Evolutionary conservation across 1,284 basidiomycete species (phyloP).

Genomic region (Prillingera fragicola): DNA sequence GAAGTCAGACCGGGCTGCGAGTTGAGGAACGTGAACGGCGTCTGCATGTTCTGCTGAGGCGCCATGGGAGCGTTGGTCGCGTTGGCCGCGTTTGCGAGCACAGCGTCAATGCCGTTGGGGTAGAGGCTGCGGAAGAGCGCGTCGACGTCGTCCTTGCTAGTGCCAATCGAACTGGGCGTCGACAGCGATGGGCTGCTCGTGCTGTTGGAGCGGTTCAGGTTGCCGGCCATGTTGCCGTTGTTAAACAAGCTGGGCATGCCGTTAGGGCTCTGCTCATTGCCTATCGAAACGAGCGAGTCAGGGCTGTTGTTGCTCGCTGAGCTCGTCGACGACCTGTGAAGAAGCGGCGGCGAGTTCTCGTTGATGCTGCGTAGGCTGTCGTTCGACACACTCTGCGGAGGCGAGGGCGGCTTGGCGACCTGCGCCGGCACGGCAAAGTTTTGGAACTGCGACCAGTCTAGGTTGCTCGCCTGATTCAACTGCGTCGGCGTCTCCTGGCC

Average conservation of each 20-base stretch:
- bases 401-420: slow-evolving; percentile 36
- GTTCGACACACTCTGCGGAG: slow-evolving; percentile 30
- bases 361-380: slow-evolving; percentile 32
- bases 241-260: slow-evolving; percentile 14
- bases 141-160: slow-evolving; percentile 31
- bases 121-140: slow-evolving; percentile 43
- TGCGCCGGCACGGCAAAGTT: slow-evolving; percentile 12
- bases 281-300: slow-evolving; percentile 33
- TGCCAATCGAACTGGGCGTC: slow-evolving; percentile 13
- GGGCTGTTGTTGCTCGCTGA: slow-evolving; percentile 20
- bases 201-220: slow-evolving; percentile 1
- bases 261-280: slow-evolving; percentile 10
- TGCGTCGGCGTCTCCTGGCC: slow-evolving; percentile 7
- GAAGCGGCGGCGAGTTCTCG: slow-evolving; percentile 19
- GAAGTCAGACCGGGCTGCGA: slow-evolving; percentile 33
- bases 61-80: slow-evolving; percentile 7
- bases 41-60: slow-evolving; percentile 2
- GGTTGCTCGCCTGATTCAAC: not conserved
- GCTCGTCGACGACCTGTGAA: slow-evolving; percentile 19
- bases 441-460: slow-evolving; percentile 18
- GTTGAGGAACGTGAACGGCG: slow-evolving; percentile 30
- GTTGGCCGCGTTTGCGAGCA: slow-evolving; percentile 6
- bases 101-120: slow-evolving; percentile 25
- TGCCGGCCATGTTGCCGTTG: slow-evolving; percentile 14
- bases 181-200: slow-evolving; percentile 6